phyloP scores from a whole-genome alignment of 2,329 filamentous ascomycete genomes.

The Apiospora saccharicola region DNA sequence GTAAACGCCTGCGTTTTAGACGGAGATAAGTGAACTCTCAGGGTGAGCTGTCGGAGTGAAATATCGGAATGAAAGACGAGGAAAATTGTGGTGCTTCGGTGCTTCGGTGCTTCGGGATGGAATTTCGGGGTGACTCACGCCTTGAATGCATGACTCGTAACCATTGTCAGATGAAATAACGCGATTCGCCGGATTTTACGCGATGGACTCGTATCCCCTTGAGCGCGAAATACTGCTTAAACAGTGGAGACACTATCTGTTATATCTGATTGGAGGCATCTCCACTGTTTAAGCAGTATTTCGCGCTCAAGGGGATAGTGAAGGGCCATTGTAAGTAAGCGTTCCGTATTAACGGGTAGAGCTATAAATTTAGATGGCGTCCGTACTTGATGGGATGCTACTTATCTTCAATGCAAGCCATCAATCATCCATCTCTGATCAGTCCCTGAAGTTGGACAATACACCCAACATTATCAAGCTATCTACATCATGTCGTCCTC shows the following conservation, averaged over 20 bases:
- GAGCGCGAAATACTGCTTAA: no score
- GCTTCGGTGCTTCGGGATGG: not conserved
- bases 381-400: not conserved
- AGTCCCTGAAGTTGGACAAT: not conserved
- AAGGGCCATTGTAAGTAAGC: not conserved
- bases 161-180: not conserved
- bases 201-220: not conserved
- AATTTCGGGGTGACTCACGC: constrained; percentile 18
- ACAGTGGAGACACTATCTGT: no score
- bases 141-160: not conserved
- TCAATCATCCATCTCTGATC: not conserved
- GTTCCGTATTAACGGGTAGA: not conserved
- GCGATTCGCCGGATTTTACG: not conserved
- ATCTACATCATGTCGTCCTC: not conserved
- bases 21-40: not conserved
- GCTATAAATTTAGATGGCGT: not conserved
- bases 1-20: no score
- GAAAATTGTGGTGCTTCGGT: not conserved
- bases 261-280: no score
- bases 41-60: not conserved
- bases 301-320: no score
- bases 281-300: no score
- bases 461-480: not conserved
- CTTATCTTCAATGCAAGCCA: not conserved
- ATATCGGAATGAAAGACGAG: not conserved